Evolutionary conservation across 2,329 filamentous ascomycete genomes (phyloP).

Genomic region (Claviceps lovelessii): DNA sequence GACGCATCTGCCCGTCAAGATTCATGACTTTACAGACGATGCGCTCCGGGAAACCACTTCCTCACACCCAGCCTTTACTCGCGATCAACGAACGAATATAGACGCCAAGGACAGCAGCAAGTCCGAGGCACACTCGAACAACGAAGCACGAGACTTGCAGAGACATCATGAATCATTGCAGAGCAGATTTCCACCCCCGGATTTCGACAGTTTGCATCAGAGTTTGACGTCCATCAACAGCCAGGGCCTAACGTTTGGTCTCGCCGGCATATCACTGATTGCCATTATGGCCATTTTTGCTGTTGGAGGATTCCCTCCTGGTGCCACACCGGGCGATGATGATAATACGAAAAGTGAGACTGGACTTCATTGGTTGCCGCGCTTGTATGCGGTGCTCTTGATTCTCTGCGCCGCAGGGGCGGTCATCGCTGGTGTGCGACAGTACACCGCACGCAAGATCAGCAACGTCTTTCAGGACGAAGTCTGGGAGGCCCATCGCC

Average conservation of each 20-base stretch:
- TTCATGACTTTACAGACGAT: constrained; percentile 53
- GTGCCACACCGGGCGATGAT: not conserved
- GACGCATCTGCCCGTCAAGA: constrained; percentile 53
- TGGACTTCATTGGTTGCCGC: constrained; percentile 15
- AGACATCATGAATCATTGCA: constrained; percentile 26
- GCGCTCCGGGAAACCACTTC: constrained; percentile 31
- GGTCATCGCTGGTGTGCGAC: constrained; percentile 32
- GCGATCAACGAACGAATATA: constrained; percentile 23
- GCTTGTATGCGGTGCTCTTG: not conserved
- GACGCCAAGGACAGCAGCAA: constrained; percentile 25
- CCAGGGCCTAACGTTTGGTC: constrained; percentile 21
- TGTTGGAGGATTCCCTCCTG: not conserved
- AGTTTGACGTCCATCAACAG: constrained; percentile 19
- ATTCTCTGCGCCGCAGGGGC: constrained; percentile 17
- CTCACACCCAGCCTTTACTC: constrained; percentile 20
- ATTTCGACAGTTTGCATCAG: constrained; percentile 28
- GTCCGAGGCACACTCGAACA: constrained; percentile 22
- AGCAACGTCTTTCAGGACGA: constrained; percentile 52
- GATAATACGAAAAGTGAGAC: constrained; percentile 3
- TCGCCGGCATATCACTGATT: constrained; percentile 18
- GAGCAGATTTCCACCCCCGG: constrained; percentile 32
- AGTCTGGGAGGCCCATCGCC: constrained; percentile 50
- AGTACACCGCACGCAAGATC: constrained; percentile 49
- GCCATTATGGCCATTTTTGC: constrained; percentile 5
- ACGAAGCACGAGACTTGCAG: constrained; percentile 23